These are phyloP conservation scores for Ampelomyces quisqualis DNA, from an alignment of 2,329 filamentous ascomycete genomes.

Conservation along the genomic window DNA sequence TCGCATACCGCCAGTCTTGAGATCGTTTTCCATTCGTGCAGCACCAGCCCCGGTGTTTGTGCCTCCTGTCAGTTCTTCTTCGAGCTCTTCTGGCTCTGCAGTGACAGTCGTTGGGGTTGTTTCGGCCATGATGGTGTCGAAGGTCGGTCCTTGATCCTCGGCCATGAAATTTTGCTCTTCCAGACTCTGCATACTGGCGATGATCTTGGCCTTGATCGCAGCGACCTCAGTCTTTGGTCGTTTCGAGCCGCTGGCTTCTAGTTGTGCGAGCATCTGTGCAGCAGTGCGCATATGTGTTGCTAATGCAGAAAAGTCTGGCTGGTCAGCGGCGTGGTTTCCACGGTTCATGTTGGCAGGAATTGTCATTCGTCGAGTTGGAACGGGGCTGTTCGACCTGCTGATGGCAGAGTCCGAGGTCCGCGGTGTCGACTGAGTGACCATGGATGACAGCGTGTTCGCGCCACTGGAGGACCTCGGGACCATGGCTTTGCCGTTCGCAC, in stretches of 20 bases:
- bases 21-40: conserved; percentile 84
- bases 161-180: conserved; percentile 82
- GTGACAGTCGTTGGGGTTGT: conserved; percentile 57
- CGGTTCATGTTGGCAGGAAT: conserved; percentile 53
- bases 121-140: conserved; percentile 80
- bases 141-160: conserved; percentile 71
- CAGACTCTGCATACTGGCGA: conserved; percentile 84
- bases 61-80: conserved; percentile 54
- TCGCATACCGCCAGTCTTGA: conserved; percentile 81
- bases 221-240: conserved; percentile 77
- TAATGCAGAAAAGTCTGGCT: conserved; percentile 77
- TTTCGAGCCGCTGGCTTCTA: conserved; percentile 78
- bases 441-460: conserved; percentile 60
- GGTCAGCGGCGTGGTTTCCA: conserved; percentile 59
- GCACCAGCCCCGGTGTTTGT: conserved; percentile 72
- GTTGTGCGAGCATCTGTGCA: conserved; percentile 81
- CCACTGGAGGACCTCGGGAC: conserved; percentile 62
- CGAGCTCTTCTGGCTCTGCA: conserved; percentile 55
- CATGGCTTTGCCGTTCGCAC: conserved; percentile 25
- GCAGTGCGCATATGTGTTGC: conserved; percentile 87
- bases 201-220: conserved; percentile 81
- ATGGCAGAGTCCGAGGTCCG: conserved; percentile 68
- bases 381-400: conserved; percentile 69
- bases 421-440: conserved; percentile 64
- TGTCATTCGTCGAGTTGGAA: conserved; percentile 61